Percentiles rank a stretch among this genome's conserved stretches.
Evolutionary conservation across 345 rosid species (phyloP).

Genomic region (Bruguiera parviflora): DNA sequence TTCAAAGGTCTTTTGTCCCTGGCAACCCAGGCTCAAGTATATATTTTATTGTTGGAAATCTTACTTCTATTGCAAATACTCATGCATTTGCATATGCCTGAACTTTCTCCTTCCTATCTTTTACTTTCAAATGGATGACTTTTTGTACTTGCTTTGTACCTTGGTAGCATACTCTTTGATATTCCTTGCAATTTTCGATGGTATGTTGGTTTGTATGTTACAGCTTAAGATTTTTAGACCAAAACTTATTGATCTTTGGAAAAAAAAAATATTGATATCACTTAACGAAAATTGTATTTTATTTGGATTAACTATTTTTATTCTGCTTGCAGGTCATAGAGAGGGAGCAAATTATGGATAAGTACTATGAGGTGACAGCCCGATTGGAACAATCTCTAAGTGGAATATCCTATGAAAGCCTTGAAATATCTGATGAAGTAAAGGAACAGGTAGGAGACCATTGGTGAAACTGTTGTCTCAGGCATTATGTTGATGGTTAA

Average conservation of each 20-base stretch:
- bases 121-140: neutral
- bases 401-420: slow-evolving; percentile 58
- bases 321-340: slow-evolving; percentile 63
- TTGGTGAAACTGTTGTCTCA: neutral
- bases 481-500: slow-evolving; percentile 2
- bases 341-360: slow-evolving; percentile 69
- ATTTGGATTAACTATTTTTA: slow-evolving; percentile 5
- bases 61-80: neutral
- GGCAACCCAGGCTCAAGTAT: neutral
- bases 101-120: neutral
- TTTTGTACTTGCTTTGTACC: neutral
- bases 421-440: slow-evolving; percentile 95
- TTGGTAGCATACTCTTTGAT: neutral
- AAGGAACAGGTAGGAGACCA: slow-evolving; percentile 72
- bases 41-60: neutral
- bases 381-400: slow-evolving; percentile 69
- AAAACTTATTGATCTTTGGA: too few species aligned
- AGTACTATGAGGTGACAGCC: slow-evolving; percentile 59
- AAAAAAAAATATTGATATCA: neutral
- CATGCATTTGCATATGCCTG: neutral
- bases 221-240: too few species aligned
- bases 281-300: neutral
- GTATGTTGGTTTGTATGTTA: too few species aligned
- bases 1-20: neutral
- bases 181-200: too few species aligned